A percentile compares a stretch with the other conserved stretches of the same genome.
Conservation (phyloP, 2,329 filamentous ascomycete species). For the Fusarium burgessii region DNA sequence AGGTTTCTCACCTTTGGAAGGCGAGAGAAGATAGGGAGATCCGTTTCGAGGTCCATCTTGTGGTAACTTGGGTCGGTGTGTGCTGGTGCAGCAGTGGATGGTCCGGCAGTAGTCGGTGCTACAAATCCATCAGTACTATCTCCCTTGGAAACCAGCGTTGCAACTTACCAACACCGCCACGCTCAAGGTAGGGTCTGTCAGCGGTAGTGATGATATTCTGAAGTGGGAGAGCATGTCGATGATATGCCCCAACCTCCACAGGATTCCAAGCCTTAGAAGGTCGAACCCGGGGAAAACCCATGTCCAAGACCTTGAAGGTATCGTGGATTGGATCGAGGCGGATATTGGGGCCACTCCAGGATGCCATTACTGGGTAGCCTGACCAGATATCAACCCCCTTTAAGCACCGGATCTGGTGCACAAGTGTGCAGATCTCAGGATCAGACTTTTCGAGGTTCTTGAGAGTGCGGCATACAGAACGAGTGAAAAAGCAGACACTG, state of each 20-base stretch:
- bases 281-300: neutral
- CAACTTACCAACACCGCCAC: neutral
- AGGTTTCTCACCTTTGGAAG: neutral
- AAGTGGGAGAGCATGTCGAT: neutral
- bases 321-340: neutral
- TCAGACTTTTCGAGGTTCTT: neutral
- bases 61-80: neutral
- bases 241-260: rapidly evolving
- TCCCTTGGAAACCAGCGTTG: neutral
- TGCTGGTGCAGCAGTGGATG: neutral
- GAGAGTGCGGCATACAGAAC: neutral
- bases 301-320: rapidly evolving
- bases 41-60: rapidly evolving
- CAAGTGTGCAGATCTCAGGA: rapidly evolving
- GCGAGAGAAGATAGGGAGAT: rapidly evolving
- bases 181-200: neutral
- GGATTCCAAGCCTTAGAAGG: neutral
- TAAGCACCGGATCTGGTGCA: neutral
- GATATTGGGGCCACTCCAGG: neutral
- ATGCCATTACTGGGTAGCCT: too few species aligned
- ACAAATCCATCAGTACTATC: neutral
- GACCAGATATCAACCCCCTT: neutral
- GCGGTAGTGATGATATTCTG: rapidly evolving
- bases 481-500: too few species aligned
- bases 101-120: rapidly evolving